Base-by-base conservation (phyloP, 352 stramenopile species). In the Aphanomyces stellatus region DNA sequence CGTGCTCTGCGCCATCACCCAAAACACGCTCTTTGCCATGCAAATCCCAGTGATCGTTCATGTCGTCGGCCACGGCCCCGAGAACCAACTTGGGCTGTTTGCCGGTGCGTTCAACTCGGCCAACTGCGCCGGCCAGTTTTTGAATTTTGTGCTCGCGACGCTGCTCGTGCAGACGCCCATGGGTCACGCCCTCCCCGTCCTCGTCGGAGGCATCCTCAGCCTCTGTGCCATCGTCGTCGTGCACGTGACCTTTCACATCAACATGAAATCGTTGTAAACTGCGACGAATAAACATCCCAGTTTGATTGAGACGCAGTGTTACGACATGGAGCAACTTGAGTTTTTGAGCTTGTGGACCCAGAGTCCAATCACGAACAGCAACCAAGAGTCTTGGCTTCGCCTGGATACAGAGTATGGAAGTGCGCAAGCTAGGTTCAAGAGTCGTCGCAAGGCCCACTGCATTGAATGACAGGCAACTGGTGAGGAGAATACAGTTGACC, bases 31-130 rank as follows among this genome's bases (percentile, higher is more conserved):
- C 49, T 88, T 88, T 41, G 75, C 83, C 5, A 74, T 91, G 56
- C 78, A 90, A 31, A 82, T 92, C 17, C 83, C 81, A 2, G 65
- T 91, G 15, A 85, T 88, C 53, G 66, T 90, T 7, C 77, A 89
- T 51, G 73, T 87, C 15, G 84, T 87, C 28, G 83, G 83, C 1
- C 60, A 67, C 25, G 60, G 60, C 31, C n/a, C 57, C 17, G 55
- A 73, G 19, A 65, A 62, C 11, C 40, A 73, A 33, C 64, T 71
- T 22, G 69, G 69, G 7, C 24, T 73, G 27, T 73, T 71, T 48
- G 69, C 68, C 28, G 69, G 69, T 11, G 69, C 62, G 27, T 67
- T 73, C 42, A 71, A 71, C 41, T 65, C 65, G 7, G 51, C 65
- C 35, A 71, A 71, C 28, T 65, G 53, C 33, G 51, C 42, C 10